Evolutionary conservation across 305 asterid genomes (phyloP).

Genomic region (Fraxinus xanthoxyloides): DNA sequence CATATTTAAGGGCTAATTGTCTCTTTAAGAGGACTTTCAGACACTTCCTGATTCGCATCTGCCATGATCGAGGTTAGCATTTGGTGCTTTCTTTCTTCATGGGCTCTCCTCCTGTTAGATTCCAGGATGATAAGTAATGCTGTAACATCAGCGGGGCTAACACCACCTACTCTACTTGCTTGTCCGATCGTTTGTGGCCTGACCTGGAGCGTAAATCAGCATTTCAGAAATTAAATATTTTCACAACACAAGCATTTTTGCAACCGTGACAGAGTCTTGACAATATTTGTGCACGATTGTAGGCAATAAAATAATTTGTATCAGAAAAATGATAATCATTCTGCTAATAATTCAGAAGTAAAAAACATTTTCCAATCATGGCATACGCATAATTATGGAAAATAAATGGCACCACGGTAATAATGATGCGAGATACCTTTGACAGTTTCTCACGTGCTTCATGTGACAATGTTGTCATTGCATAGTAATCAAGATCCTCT

Average conservation of each 20-base stretch:
- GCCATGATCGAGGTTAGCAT: conserved; percentile 23
- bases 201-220: conserved; percentile 44
- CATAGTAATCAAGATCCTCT: conserved; percentile 69
- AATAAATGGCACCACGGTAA: not conserved
- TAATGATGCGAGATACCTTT: conserved; percentile 50
- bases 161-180: conserved; percentile 98
- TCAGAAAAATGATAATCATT: not conserved
- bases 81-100: conserved; percentile 42
- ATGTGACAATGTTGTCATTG: conserved; percentile 78
- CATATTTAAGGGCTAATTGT: conserved; percentile 21
- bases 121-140: conserved; percentile 90
- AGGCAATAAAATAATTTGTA: not conserved
- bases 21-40: conserved; percentile 30
- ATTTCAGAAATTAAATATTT: not conserved
- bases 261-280: not conserved
- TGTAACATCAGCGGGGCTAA: conserved; percentile 95
- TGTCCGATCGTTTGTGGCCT: conserved; percentile 97
- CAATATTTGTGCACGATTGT: not conserved
- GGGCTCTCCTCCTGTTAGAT: conserved; percentile 73
- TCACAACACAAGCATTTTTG: not conserved
- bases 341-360: not conserved
- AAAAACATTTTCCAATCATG: not conserved
- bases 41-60: conserved; percentile 30
- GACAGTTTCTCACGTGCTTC: conserved; percentile 96
- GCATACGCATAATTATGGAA: not conserved